Base-by-base conservation (phyloP, 192 early-diverging fungal species). In the Coemansia sp. region DNA sequence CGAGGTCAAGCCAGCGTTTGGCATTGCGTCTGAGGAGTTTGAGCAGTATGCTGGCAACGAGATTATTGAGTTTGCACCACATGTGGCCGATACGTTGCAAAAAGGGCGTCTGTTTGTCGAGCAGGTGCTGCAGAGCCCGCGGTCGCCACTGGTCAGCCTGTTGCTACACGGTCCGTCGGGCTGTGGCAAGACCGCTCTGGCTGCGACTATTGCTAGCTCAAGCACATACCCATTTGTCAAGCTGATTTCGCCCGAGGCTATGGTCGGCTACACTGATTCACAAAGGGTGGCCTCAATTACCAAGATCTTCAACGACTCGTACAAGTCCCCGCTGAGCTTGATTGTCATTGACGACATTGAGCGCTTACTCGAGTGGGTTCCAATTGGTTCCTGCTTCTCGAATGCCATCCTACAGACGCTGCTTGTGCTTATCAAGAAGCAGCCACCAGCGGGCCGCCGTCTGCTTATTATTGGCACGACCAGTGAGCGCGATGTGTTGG, bases 201-300 rank as follows among this genome's bases (percentile, higher is more conserved):
- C 97, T 5, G 93, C 95, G n/a, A 93, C 87, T 3, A 91, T 98
- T 51, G 97, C 94, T 5, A 90, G 92, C 82, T 71, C 84, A 23
- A 91, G 88, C 47, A 86, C 93, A 25, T 99, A 94, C 68, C 97
- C 97, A 6, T 98, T 99, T 73, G 92, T 98, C 74, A 97, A 96
- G 78, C 79, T 99, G 36, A 92, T 99, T 44, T 96, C 95, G 0
- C 95, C 97, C 10, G 97, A 98, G 64, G 83, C 82, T 18, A 96
- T 99, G 94, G 87, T 98, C 68, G 97, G 97, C 18, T 91, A 87
- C 68, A 83, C 80, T 0, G 95, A 99, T 68, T 63, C 81, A 25
- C 87, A 93, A 37, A 93, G 93, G 63, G 89, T 95, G 62, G 84
- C 83, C 48, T 79, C 86, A 5, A 97, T 99, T 71, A 93, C 87